Percentiles rank a stretch among this genome's conserved stretches.
Evolutionary conservation across 192 early-diverging fungal genomes (phyloP).

Genomic region (Mortierella claussenii): DNA sequence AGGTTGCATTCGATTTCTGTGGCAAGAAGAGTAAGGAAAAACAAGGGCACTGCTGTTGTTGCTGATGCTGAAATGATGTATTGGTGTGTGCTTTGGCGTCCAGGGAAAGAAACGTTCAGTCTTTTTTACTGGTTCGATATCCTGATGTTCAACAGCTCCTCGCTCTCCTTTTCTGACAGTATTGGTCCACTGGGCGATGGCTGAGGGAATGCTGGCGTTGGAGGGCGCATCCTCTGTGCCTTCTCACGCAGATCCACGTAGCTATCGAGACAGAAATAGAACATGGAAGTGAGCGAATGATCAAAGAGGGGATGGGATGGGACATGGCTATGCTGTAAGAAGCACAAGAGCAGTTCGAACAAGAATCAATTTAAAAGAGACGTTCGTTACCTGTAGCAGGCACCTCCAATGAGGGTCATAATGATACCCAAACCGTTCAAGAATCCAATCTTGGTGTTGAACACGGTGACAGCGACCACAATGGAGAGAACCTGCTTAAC

Average conservation of each 20-base stretch:
- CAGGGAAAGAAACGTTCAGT: no score
- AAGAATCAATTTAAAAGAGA: no score
- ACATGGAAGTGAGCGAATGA: background rate
- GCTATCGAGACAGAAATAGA: constrained; percentile 13
- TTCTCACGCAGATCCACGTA: constrained; percentile 49
- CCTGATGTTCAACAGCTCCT: constrained; percentile 43
- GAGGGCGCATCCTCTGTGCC: constrained; percentile 25
- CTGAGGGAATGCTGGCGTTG: constrained; percentile 45
- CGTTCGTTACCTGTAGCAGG: constrained; percentile 62
- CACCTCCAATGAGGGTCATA: constrained; percentile 68
- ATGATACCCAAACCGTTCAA: constrained; percentile 69
- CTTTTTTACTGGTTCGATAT: constrained; percentile 39
- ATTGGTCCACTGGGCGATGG: constrained; percentile 25
- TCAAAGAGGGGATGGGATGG: background rate
- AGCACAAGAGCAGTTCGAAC: background rate
- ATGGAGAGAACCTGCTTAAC: constrained; percentile 82
- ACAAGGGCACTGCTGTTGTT: background rate
- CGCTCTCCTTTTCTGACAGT: constrained; percentile 39
- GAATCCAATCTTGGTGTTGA: constrained; percentile 66
- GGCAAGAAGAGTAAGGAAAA: constrained; percentile 1
- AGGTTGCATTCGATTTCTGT: no score
- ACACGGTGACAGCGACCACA: constrained; percentile 68
- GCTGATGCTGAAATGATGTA: background rate
- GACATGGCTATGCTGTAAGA: constrained; percentile 3
- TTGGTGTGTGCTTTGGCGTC: no score